Evolutionary conservation across 495 filamentous ascomycete species (phyloP), one percentile per base, ranked within the genome.

Genomic region (Geoglossum glabrum): DNA sequence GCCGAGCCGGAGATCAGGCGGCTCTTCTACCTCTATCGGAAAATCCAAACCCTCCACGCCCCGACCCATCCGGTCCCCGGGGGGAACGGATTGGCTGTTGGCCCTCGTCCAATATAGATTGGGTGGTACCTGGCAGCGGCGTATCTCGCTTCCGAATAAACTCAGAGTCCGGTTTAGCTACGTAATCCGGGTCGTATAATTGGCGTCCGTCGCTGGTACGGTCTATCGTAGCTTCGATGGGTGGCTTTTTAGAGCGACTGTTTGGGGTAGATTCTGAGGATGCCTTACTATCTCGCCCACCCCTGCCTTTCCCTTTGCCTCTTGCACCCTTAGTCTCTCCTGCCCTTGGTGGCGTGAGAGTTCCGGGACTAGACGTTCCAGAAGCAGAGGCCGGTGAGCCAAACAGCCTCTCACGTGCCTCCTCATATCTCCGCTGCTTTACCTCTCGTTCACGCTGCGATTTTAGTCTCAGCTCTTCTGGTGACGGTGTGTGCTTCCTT

Each of bases 341-440:
- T 47, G 64, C 62, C 33, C 65, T 69, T n/a, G 83, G 81, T 10
- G 83, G 83, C 10, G 83, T 86, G 0, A 76, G 73, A 60, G 70
- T 78, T 15, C 82, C 79, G 0, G 81, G 77, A 45, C 76, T 75
- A 8, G 81, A 78, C 19, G 72, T 73, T 11, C 72, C 75, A 6
- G 73, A 74, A 5, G 66, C 69, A 15, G 75, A 65, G 6, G 71
- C 73, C 10, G 76, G 69, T 8, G 72, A 76, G 25, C 87, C 87
- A 67, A 95, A 89, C n/a, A 94, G 76, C 65, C 83, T 79, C 63
- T 88, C 84, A 13, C 89, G 76, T 1, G 77, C 85, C 69, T 94
- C 88, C 56, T 90, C 82, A 66, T 95, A 95, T 52, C 83, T 85
- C 52, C 81, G 81, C 70, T 90, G 82, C 72, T 89, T 94, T 69